Percentiles rank a stretch among this genome's conserved stretches.
Evolutionary conservation across 768 basidiomycete genomes (phyloP).

Genomic region (Trichaptum fuscoviolaceum): DNA sequence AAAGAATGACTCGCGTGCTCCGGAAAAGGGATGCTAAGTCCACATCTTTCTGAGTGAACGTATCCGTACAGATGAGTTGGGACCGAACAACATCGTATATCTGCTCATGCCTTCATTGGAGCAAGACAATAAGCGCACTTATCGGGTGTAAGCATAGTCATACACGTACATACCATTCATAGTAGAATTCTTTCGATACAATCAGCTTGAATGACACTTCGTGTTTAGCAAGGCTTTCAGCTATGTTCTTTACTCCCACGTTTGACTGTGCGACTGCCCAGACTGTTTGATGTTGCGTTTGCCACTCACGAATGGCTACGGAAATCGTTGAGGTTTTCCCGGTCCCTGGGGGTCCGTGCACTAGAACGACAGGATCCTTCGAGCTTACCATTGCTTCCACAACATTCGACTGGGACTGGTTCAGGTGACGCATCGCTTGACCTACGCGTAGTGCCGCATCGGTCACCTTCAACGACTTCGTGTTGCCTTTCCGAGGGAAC

Average conservation of each 20-base stretch:
- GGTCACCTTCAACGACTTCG: neutral
- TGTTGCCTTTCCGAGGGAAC: slow-evolving; percentile 24
- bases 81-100: slow-evolving; percentile 32
- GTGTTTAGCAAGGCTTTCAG: slow-evolving; percentile 34
- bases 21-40: slow-evolving; percentile 26
- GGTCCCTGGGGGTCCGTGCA: slow-evolving; percentile 46
- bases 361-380: slow-evolving; percentile 26
- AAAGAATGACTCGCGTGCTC: slow-evolving; percentile 33
- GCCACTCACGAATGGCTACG: slow-evolving; percentile 36
- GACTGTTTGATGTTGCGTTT: slow-evolving; percentile 16
- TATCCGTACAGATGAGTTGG: slow-evolving; percentile 37
- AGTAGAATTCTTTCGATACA: slow-evolving; percentile 43
- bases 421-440: slow-evolving; percentile 21
- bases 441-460: neutral
- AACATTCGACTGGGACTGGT: slow-evolving; percentile 33
- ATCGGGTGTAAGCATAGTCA: too few species aligned
- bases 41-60: slow-evolving; percentile 26
- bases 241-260: slow-evolving; percentile 47
- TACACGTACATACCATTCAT: slow-evolving; percentile 48
- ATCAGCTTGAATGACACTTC: slow-evolving; percentile 36
- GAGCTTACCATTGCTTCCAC: slow-evolving; percentile 30
- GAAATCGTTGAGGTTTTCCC: slow-evolving; percentile 51
- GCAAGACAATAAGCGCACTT: too few species aligned
- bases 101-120: slow-evolving; percentile 45
- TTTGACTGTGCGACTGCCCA: slow-evolving; percentile 48